Base-by-base conservation (phyloP, 305 asterid genomes). In the Fraxinus latifolia region DNA sequence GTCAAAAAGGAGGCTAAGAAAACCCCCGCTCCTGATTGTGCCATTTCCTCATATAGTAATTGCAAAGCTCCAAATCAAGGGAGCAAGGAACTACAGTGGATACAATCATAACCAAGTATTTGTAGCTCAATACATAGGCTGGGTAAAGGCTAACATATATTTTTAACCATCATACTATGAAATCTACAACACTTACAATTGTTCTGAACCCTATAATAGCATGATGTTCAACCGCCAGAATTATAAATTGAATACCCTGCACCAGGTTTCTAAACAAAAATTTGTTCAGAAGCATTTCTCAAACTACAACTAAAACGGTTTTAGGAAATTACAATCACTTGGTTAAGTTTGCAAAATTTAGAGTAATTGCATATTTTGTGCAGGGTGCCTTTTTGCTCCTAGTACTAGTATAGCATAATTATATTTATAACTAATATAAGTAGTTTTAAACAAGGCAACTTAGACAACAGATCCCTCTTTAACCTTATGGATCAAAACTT, bases 401-500 rank as follows among this genome's bases (percentile, higher is more conserved):
- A 79, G 9, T 27, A 23, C 70, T 27, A 79, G 7, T 19, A 23
- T 2, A 37, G 34, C 62, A 15, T 36, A 73, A 36, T 14, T 9
- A 15, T 29, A n/a, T 25, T 39, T 11, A 47, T 73, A 19, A 5
- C 19, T 3, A 73, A 19, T 73, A 32, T 23, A 47, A 74, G 78
- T 31, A 53, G 53, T 83, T 3, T 2, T 15, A 42, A 15, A 7
- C 75, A 62, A 47, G 79, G 76, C 8, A 47, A 72, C n/a, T 14
- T 15, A 80, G 65, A 76, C 78, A 17, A 73, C 23, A 83, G 23
- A 47, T 71, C 80, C 79, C n/a, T 44, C 76, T 55, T 2, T 37
- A 29, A 14, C 70, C 47, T 4, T 27, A 34, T 1, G 19, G 77
- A 77, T 83, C 77, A 80, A 76, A 53, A 32, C 76, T 55, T 47